Conservation (phyloP, 306 rosid species). For the Quercus suber region DNA sequence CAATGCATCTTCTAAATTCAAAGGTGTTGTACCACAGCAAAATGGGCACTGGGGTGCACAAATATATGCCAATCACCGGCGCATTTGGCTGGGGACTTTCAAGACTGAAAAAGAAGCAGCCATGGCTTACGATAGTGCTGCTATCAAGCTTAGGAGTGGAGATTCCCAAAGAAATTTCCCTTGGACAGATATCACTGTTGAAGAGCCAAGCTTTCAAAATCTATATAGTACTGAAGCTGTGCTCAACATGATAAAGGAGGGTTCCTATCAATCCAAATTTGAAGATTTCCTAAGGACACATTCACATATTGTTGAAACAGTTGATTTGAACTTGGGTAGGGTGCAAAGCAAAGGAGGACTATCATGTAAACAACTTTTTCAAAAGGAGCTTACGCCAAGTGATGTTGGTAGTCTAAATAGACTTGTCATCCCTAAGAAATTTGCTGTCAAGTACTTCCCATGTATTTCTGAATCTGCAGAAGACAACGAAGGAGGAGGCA, state of each 20-base stretch:
- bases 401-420: slow-evolving; percentile 45
- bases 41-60: slow-evolving; percentile 46
- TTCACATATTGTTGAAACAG: neutral
- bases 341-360: slow-evolving; percentile 7
- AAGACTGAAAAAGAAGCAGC: slow-evolving; percentile 31
- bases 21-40: slow-evolving; percentile 26
- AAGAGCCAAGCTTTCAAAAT: slow-evolving; percentile 30
- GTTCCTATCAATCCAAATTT: slow-evolving; percentile 31
- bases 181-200: slow-evolving; percentile 9
- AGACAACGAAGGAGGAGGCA: neutral
- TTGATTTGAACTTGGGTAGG: neutral
- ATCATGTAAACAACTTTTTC: slow-evolving; percentile 26
- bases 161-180: slow-evolving; percentile 34
- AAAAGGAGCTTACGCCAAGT: slow-evolving; percentile 42
- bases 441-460: slow-evolving; percentile 27
- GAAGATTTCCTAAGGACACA: slow-evolving; percentile 1
- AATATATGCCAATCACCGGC: slow-evolving; percentile 26
- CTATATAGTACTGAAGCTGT: slow-evolving; percentile 23
- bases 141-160: slow-evolving; percentile 28
- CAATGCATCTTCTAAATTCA: slow-evolving; percentile 17
- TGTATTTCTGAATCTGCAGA: slow-evolving; percentile 1
- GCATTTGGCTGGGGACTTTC: slow-evolving; percentile 41
- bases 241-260: slow-evolving; percentile 37
- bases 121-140: slow-evolving; percentile 40
- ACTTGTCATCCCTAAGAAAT: slow-evolving; percentile 35